Evolutionary conservation across 805 yeast species (phyloP).

Genomic region (Metschnikowia lachancei): DNA sequence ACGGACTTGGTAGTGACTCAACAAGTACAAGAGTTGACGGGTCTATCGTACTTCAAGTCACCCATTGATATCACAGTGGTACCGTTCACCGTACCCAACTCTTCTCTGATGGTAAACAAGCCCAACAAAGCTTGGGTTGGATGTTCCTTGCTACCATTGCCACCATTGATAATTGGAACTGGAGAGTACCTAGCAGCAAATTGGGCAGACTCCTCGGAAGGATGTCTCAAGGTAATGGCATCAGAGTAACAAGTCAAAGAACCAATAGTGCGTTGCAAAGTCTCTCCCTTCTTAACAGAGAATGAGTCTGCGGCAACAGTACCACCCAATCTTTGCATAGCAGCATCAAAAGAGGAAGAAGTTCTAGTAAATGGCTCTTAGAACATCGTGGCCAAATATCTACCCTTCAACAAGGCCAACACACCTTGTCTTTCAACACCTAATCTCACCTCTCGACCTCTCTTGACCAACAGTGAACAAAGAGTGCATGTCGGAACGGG

Average conservation of each 20-base stretch:
- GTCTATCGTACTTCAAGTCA: conserved; percentile 96
- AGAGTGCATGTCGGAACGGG: conserved; percentile 85
- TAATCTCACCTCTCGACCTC: conserved; percentile 89
- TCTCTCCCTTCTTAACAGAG: conserved; percentile 98
- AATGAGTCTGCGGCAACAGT: conserved; percentile 81
- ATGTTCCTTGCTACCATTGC: conserved; percentile 97
- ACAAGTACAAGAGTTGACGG: conserved; percentile 92
- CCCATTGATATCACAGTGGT: conserved; percentile 98
- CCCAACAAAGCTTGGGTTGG: conserved; percentile 99
- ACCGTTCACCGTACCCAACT: conserved; percentile 97
- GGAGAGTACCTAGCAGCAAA: conserved; percentile 96
- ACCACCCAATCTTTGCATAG: conserved; percentile 99
- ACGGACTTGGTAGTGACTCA: conserved; percentile 89
- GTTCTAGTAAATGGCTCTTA: conserved; percentile 99
- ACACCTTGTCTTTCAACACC: conserved; percentile 97
- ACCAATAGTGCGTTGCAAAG: conserved; percentile 93
- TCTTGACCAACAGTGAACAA: conserved; percentile 97
- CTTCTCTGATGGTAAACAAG: conserved; percentile 97
- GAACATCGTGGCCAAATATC: conserved; percentile 90
- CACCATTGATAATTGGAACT: conserved; percentile 95
- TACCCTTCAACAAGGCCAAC: conserved; percentile 83
- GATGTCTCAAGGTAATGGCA: conserved; percentile 96
- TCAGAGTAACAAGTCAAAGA: conserved; percentile 94
- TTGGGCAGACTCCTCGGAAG: conserved; percentile 85
- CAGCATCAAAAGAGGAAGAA: conserved; percentile 94